Base-by-base conservation (phyloP, 805 yeast species). In the Candida vartiovaarae region DNA sequence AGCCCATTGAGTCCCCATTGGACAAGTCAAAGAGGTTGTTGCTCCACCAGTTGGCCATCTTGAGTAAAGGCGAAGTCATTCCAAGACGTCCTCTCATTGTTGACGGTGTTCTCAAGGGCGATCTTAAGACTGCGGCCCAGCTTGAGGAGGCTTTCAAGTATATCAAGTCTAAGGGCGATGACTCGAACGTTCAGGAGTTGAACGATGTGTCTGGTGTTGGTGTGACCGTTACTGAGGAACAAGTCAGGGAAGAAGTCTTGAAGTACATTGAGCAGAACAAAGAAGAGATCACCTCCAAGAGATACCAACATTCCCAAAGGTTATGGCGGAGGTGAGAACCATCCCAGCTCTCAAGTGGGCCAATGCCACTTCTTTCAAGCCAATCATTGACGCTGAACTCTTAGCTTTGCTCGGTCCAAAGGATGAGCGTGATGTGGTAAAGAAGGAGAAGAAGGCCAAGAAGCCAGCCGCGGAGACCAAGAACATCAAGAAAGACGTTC, bases 271-370 rank as follows among this genome's bases (percentile, higher is more conserved):
- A 71, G 20, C 67, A 66, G 5, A 73, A 83, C 62, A 75, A 74
- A 57, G 76, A 67, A 1, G 82, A 75, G 26, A 79, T 93, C 48
- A 67, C 67, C 48, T 67, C 72, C n/a, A 78, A 84, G 62, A 77
- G 99, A 62, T 93, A 93, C 65, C 79, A 83, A 65, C 77, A 27
- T 82, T 91, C 42, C 91, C 96, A 25, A 72, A 78, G 25, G 68
- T 88, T 8, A 72, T 91, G 65, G 90, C 89, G 4, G 82, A 80
- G 37, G 77, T 86, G 48, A 88, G 86, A 72, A 75, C 72, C 51
- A 58, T 88, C 37, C 82, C 88, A 4, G 77, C 70, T 20, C 73
- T 93, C 64, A 88, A 86, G 66, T 93, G 96, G 96, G 98, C 98
- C 7, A 75, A 84, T 39, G 95, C 97, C 32, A 76, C 81, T 41